Conservation (phyloP, 768 basidiomycete species). For the Lentinula aciculospora region DNA sequence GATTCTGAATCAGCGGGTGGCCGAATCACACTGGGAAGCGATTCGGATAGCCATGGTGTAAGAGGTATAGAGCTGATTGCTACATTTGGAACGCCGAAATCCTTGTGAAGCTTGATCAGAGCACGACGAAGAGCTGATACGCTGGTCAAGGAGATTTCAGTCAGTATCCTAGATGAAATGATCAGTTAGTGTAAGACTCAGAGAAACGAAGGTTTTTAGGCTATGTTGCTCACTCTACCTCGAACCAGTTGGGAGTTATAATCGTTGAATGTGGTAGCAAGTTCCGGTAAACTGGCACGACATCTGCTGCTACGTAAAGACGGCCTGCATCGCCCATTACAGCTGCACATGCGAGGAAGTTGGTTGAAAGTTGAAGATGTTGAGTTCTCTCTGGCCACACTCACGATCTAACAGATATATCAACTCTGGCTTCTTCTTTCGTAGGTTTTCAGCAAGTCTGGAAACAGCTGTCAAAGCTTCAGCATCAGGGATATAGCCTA, state of each 20-base stretch:
- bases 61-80: slow-evolving; percentile 89
- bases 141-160: slow-evolving; percentile 65
- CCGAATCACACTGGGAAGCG: slow-evolving; percentile 43
- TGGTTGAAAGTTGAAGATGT: neutral
- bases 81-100: slow-evolving; percentile 75
- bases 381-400: slow-evolving; percentile 24
- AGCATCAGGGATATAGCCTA: slow-evolving; percentile 86
- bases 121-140: slow-evolving; percentile 61
- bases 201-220: too few relatives aligned
- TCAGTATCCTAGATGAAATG: slow-evolving; percentile 56
- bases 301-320: slow-evolving; percentile 84
- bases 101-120: slow-evolving; percentile 67
- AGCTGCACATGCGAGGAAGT: slow-evolving; percentile 39
- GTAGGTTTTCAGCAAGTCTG: slow-evolving; percentile 56
- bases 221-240: slow-evolving; percentile 94
- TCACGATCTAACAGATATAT: slow-evolving; percentile 91
- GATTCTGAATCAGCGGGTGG: slow-evolving; percentile 25
- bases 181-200: neutral
- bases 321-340: slow-evolving; percentile 91
- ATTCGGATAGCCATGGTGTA: slow-evolving; percentile 49
- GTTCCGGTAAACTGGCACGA: slow-evolving; percentile 79
- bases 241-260: slow-evolving; percentile 98
- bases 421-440: slow-evolving; percentile 48
- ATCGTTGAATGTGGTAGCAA: slow-evolving; percentile 83
- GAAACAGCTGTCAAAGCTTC: slow-evolving; percentile 68